Evolutionary conservation across 176 grass and related monocot genomes (phyloP).

Genomic region (Bothriochloa decipiens): DNA sequence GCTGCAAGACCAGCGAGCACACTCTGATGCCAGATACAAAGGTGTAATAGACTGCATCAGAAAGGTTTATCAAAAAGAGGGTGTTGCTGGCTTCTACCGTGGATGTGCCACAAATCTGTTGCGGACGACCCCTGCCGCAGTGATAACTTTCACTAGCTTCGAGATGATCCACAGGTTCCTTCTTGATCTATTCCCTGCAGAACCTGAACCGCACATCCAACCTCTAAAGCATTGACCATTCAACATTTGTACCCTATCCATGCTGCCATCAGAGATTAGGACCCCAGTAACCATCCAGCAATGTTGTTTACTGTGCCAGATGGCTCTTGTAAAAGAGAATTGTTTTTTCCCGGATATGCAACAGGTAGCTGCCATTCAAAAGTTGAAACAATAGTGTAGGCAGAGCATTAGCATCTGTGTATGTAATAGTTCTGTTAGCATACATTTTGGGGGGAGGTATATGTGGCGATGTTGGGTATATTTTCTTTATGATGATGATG

Average conservation of each 20-base stretch:
- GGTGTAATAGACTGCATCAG: conserved; percentile 84
- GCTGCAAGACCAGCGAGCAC: conserved; percentile 88
- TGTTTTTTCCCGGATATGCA: conserved; percentile 11
- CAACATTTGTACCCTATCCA: conserved; percentile 32
- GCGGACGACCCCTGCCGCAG: conserved; percentile 93
- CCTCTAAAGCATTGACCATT: conserved; percentile 60
- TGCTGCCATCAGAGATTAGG: conserved; percentile 34
- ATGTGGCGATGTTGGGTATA: conserved; percentile 24
- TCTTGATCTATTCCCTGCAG: conserved; percentile 52
- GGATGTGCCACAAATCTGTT: conserved; percentile 90
- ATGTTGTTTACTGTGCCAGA: conserved; percentile 8
- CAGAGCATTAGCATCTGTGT: conserved; percentile 47
- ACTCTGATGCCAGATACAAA: conserved; percentile 59
- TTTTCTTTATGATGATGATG: conserved; percentile 45
- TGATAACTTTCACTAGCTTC: conserved; percentile 97
- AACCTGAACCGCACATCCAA: conserved; percentile 63
- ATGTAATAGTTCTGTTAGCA: conserved; percentile 46
- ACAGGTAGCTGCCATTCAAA: conserved; percentile 50
- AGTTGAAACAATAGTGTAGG: conserved; percentile 52
- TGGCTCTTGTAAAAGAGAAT: conserved; percentile 30
- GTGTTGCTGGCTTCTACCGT: conserved; percentile 85
- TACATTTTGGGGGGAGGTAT: conserved; percentile 39
- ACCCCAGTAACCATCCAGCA: conserved; percentile 28
- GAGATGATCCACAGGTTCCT: conserved; percentile 97
- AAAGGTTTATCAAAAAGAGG: conserved; percentile 75